These are phyloP conservation scores for Plantago coronopus DNA, from an alignment of 305 asterid genomes.

Conservation along the genomic window DNA sequence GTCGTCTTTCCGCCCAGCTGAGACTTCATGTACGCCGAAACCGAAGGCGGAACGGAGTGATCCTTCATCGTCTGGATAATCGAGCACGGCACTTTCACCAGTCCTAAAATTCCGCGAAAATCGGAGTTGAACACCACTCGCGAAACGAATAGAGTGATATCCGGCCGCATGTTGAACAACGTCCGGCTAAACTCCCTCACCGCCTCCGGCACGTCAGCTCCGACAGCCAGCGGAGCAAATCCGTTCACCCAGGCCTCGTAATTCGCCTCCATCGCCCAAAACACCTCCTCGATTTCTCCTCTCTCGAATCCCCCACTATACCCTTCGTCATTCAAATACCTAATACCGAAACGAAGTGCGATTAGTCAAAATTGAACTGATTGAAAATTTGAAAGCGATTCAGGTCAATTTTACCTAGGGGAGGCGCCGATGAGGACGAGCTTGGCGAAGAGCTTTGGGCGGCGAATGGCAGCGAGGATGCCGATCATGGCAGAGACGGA, in stretches of 20 bases:
- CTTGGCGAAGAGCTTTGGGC: constrained; percentile 54
- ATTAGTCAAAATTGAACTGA: not conserved
- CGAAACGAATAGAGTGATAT: constrained; percentile 73
- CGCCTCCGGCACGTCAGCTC: constrained; percentile 93
- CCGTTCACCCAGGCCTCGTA: constrained; percentile 93
- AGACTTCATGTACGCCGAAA: constrained; percentile 59
- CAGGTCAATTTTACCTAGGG: constrained; percentile 36
- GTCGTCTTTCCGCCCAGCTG: constrained; percentile 78
- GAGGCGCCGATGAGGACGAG: constrained; percentile 63
- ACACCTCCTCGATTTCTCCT: constrained; percentile 63
- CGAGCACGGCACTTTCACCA: constrained; percentile 73
- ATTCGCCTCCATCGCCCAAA: constrained; percentile 81
- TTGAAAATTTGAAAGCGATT: not conserved
- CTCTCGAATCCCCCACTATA: constrained; percentile 89
- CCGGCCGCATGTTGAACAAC: constrained; percentile 92
- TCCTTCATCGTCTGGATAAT: constrained; percentile 81
- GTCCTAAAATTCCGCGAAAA: constrained; percentile 61
- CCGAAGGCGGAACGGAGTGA: constrained; percentile 76
- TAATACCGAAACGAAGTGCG: constrained; percentile 9
- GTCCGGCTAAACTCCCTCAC: constrained; percentile 92
- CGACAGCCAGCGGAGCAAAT: constrained; percentile 90
- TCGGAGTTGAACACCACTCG: constrained; percentile 68
- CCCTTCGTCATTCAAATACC: constrained; percentile 69
- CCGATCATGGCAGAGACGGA: constrained; percentile 64
- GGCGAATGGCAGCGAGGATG: constrained; percentile 50